Evolutionary conservation across 306 rosid species (phyloP), one percentile per base, ranked within the genome.

Genomic region (Vicia sativa): DNA sequence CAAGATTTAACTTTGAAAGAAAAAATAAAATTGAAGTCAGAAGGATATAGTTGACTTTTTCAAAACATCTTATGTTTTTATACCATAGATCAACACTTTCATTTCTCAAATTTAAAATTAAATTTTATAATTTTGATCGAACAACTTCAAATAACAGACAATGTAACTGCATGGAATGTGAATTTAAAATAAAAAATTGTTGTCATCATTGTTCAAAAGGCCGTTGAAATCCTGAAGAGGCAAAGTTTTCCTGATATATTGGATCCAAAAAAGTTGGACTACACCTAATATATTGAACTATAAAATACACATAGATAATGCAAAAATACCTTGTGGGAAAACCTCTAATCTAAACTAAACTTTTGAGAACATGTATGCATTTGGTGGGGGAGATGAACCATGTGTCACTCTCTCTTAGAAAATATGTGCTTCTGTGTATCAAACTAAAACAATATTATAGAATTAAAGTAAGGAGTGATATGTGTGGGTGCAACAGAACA

Each of bases 321-420:
- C 64, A 42, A 74, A 70, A 69, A 79, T 19, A 63, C 76, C 60
- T 53, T 55, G 76, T 61, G 48, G 59, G 39, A 71, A 61, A 61
- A 59, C 44, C 77, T 62, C 75, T 15, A 8, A 28, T 39, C 26
- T 25, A 50, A 55, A 72, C 63, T 66, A 34, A 49, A 43, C 4
- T 59, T 62, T 9, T 6, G 26, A 26, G 42, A 23, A 21, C 38
- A 65, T 8, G 44, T n/a, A 46, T 10, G 68, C 6, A 59, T 6
- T 15, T 53, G 70, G 31, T 18, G 48, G 42, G 21, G 74, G 46
- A 43, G 65, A 53, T 18, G 66, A 78, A 78, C 75, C 82, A 81
- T 38, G 82, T 70, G 82, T 60, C 80, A 18, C 60, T 12, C 68
- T 12, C 68, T 8, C 14, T 54, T 1, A 46, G 23, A 11, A 65